Conservation (phyloP, 208 protist species). For the Leishmania tarentolae region DNA sequence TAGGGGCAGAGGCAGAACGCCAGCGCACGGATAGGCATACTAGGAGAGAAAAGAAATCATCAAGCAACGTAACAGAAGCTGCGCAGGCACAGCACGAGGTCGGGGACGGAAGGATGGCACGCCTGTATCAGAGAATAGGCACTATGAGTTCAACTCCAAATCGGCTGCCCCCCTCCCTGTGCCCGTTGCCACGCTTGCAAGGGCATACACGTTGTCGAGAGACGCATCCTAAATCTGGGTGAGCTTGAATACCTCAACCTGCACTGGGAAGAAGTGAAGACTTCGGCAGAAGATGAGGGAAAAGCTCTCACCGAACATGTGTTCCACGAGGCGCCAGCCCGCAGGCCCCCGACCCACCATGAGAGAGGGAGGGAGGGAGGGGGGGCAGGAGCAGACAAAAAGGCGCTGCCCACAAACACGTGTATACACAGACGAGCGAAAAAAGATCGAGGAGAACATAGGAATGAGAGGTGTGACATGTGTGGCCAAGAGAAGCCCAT, state of each 20-base stretch:
- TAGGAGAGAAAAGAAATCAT: background rate
- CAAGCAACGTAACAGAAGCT: background rate
- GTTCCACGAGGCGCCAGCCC: background rate
- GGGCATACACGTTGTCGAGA: background rate
- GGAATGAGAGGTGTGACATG: background rate
- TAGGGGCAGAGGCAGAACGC: background rate
- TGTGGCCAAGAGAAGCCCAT: background rate
- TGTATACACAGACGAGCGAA: background rate
- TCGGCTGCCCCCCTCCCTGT: background rate
- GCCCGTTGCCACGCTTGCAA: background rate
- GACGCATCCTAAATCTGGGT: constrained; percentile 7
- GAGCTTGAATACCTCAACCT: constrained; percentile 32
- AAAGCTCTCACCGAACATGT: constrained; percentile 20
- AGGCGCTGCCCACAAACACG: background rate
- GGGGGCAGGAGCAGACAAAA: background rate
- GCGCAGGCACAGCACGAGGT: background rate
- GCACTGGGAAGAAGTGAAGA: background rate
- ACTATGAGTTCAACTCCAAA: background rate
- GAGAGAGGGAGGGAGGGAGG: background rate
- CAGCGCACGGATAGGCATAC: background rate
- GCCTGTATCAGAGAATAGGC: background rate
- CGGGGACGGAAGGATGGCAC: background rate
- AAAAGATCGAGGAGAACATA: background rate
- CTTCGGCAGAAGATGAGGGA: constrained; percentile 22
- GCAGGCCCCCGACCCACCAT: background rate